A percentile compares a stretch with the other conserved stretches of the same genome.
Conservation (phyloP, 139 green algal genomes). For the Ettlia oleoabundans region DNA sequence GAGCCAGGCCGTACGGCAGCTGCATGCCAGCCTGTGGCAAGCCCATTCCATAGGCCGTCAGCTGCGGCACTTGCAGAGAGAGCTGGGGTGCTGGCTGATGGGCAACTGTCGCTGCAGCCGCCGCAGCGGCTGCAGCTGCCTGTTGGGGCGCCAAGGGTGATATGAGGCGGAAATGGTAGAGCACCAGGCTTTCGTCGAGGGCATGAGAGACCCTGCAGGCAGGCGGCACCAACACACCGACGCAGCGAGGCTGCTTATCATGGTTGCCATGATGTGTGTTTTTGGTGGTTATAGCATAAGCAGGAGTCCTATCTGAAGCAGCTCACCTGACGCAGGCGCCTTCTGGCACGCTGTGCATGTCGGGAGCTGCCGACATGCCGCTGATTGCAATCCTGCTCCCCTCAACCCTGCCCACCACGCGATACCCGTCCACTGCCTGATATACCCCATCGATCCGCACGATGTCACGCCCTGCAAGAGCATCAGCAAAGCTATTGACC, state of each 20-base stretch:
- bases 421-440: background rate
- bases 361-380: background rate
- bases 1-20: too few relatives aligned
- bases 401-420: background rate
- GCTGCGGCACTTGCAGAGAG: too few relatives aligned
- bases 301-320: background rate
- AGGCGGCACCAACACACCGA: background rate
- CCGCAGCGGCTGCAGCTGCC: background rate
- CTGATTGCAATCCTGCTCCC: background rate
- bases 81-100: too few relatives aligned
- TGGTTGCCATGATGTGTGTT: too few relatives aligned
- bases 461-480: background rate
- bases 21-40: too few relatives aligned
- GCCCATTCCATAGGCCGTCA: too few relatives aligned
- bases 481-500: too few relatives aligned
- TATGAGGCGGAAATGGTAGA: background rate
- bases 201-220: background rate
- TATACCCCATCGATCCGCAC: background rate
- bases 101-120: background rate
- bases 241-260: background rate
- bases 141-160: background rate
- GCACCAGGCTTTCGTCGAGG: background rate
- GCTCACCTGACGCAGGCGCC: background rate
- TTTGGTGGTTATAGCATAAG: too few relatives aligned
- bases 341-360: background rate